Evolutionary conservation across 2,329 filamentous ascomycete species (phyloP).

Genomic region (Colletotrichum sp.): DNA sequence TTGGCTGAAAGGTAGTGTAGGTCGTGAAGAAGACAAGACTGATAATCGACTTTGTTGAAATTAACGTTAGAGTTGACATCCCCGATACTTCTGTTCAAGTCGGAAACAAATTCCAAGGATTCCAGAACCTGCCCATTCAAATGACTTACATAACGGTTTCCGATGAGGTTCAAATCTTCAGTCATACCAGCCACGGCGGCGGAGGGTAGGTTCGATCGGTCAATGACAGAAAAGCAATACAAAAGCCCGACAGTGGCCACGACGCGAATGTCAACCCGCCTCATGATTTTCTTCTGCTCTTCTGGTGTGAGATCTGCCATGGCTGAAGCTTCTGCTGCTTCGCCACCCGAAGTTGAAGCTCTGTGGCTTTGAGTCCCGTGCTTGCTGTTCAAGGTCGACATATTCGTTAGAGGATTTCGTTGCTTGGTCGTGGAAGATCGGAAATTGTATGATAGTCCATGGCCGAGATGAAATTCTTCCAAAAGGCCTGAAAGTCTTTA

Average conservation of each 20-base stretch:
- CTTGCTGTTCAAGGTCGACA: neutral
- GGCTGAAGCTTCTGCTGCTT: neutral
- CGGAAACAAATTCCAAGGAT: neutral
- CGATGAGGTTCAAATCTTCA: conserved; percentile 8
- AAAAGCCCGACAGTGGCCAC: conserved; percentile 28
- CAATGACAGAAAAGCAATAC: conserved; percentile 25
- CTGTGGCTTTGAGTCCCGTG: neutral
- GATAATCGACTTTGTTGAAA: conserved; percentile 5
- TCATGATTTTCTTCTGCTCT: neutral
- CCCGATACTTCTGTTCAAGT: neutral
- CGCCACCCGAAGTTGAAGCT: neutral
- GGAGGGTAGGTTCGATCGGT: conserved; percentile 20
- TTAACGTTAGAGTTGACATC: neutral
- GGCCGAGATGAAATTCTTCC: rapidly evolving
- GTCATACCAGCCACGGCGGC: conserved; percentile 24
- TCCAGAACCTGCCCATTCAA: neutral
- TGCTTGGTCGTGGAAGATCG: neutral
- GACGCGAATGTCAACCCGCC: conserved; percentile 36
- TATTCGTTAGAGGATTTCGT: neutral
- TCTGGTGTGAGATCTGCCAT: neutral
- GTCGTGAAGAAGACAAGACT: conserved; percentile 27
- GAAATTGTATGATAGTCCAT: rapidly evolving
- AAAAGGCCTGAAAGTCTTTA: neutral
- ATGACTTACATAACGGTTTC: conserved; percentile 21
- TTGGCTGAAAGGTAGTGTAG: conserved; percentile 26